phyloP scores from a whole-genome alignment of 768 basidiomycete species.

The Hygrocybe coccinea region DNA sequence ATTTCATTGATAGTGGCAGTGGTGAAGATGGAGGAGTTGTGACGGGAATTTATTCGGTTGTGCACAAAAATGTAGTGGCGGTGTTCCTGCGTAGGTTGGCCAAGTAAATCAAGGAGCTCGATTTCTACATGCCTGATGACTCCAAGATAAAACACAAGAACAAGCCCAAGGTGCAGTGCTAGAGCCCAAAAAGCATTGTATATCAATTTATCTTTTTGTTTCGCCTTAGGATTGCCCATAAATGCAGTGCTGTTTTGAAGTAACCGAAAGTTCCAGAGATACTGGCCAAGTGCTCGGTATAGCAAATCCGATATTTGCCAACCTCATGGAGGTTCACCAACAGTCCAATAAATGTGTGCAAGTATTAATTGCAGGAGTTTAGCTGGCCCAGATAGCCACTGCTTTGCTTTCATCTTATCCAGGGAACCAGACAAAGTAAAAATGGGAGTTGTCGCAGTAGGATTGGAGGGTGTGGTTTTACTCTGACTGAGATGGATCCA shows the following conservation, averaged over 20 bases:
- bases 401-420: neutral
- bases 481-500: neutral
- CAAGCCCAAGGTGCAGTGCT: neutral
- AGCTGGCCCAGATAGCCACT: neutral
- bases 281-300: neutral
- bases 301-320: neutral
- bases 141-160: neutral
- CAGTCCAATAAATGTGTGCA: neutral
- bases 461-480: neutral
- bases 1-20: neutral
- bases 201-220: neutral
- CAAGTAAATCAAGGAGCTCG: neutral
- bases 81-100: neutral
- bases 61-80: neutral
- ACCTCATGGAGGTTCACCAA: neutral
- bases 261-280: neutral
- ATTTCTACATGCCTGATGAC: conserved; percentile 1
- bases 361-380: neutral
- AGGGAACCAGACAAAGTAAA: neutral
- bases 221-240: conserved; percentile 1
- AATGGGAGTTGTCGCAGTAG: neutral
- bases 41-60: neutral
- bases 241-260: neutral
- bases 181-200: conserved; percentile 1
- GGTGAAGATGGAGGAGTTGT: neutral